phyloP scores from a whole-genome alignment of 1,284 basidiomycete species.

The Sanghuangporus weigelae region DNA sequence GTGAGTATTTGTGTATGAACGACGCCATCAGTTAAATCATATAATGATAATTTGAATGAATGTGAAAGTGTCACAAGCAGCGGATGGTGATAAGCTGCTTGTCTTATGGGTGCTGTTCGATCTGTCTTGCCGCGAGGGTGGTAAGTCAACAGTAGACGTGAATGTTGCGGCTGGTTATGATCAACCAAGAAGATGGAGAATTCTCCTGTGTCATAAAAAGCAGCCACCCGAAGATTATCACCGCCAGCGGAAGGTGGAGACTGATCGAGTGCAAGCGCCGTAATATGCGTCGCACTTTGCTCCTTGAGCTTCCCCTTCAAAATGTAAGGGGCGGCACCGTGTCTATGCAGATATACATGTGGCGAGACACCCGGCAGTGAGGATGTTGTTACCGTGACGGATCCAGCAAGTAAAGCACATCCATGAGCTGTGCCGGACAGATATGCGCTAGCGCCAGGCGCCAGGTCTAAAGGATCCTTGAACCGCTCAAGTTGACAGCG shows the following conservation, averaged over 20 bases:
- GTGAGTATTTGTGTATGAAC: slow-evolving; percentile 57
- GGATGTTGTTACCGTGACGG: slow-evolving; percentile 35
- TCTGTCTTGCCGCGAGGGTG: slow-evolving; percentile 35
- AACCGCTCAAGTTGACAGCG: slow-evolving; percentile 47
- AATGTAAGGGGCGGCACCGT: slow-evolving; percentile 20
- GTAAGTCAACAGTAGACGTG: slow-evolving; percentile 43
- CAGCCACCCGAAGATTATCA: slow-evolving; percentile 41
- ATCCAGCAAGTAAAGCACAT: slow-evolving; percentile 37
- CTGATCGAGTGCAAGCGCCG: slow-evolving; percentile 64
- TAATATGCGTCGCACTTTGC: slow-evolving; percentile 36
- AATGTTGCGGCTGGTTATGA: slow-evolving; percentile 36
- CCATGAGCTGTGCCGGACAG: slow-evolving; percentile 15
- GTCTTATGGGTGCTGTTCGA: slow-evolving; percentile 45
- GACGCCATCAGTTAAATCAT: slow-evolving; percentile 50
- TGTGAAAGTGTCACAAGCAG: slow-evolving; percentile 65
- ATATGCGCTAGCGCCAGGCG: not conserved
- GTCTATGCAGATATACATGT: slow-evolving; percentile 24
- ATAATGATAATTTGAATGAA: slow-evolving; percentile 61
- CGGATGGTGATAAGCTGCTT: slow-evolving; percentile 72
- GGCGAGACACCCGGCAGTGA: slow-evolving; percentile 27
- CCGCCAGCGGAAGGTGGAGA: slow-evolving; percentile 41
- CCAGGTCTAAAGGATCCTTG: slow-evolving; percentile 5
- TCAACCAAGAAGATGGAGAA: slow-evolving; percentile 53
- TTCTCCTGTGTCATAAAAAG: slow-evolving; percentile 64
- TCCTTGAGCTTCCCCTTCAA: slow-evolving; percentile 27